Conservation (phyloP, 1,284 basidiomycete genomes). For the Macrocybe sp. region DNA sequence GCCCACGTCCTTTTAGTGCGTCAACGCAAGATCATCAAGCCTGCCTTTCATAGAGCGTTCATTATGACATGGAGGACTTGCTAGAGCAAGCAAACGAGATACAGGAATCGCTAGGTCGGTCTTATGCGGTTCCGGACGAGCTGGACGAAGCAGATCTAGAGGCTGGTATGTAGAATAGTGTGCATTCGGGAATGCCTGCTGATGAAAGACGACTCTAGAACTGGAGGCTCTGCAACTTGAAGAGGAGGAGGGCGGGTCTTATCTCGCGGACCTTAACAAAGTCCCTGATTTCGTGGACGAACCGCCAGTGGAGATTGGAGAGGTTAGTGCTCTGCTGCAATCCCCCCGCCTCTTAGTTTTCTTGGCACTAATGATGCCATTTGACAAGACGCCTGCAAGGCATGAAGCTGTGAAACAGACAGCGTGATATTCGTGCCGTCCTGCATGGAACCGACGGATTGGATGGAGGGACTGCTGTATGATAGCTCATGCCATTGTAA, state of each 20-base stretch:
- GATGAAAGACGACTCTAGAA: conserved; percentile 42
- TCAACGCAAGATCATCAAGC: not conserved
- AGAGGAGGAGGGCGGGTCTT: conserved; percentile 85
- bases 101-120: conserved; percentile 89
- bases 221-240: conserved; percentile 86
- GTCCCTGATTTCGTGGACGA: conserved; percentile 90
- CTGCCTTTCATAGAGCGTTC: conserved; percentile 61
- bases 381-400: conserved; percentile 28
- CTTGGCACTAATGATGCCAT: conserved; percentile 1
- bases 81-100: conserved; percentile 98
- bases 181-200: not conserved
- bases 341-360: not conserved
- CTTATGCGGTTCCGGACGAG: conserved; percentile 96
- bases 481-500: conserved; percentile 8
- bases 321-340: conserved; percentile 35
- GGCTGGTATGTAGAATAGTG: conserved; percentile 61
- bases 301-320: conserved; percentile 61
- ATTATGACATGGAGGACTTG: conserved; percentile 98
- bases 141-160: conserved; percentile 96
- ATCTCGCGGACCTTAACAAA: conserved; percentile 80
- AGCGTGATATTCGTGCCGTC: conserved; percentile 16
- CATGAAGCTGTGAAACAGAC: conserved; percentile 57
- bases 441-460: too few relatives aligned
- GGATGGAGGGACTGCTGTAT: not conserved
- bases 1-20: conserved; percentile 12